phyloP scores from a whole-genome alignment of 75 land plant genomes.

The Picea glauca region DNA sequence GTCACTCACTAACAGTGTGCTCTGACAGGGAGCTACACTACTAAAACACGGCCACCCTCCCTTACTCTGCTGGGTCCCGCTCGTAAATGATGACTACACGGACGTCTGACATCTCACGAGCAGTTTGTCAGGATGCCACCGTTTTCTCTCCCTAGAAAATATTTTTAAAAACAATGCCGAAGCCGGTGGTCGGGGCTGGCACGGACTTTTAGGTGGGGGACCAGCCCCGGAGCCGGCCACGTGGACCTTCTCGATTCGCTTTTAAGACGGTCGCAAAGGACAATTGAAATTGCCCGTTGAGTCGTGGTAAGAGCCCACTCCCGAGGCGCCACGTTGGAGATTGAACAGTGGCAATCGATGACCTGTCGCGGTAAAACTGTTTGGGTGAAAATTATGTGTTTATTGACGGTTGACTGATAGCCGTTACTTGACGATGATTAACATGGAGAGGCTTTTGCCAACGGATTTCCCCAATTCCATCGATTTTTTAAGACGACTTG shows the following conservation, averaged over 20 bases:
- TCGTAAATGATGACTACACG: neutral
- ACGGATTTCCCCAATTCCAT: too few relatives aligned
- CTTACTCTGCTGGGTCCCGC: neutral
- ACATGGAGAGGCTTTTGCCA: too few relatives aligned
- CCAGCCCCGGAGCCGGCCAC: neutral
- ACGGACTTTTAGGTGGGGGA: conserved; percentile 8
- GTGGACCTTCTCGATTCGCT: neutral
- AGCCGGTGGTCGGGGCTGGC: neutral
- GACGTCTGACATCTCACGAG: conserved; percentile 6
- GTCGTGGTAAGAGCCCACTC: too few relatives aligned
- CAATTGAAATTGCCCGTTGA: neutral
- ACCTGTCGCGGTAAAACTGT: neutral
- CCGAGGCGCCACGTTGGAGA: too few relatives aligned
- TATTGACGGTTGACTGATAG: neutral
- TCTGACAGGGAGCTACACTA: too few relatives aligned
- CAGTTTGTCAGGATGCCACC: neutral
- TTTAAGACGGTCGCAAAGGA: neutral
- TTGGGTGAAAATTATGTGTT: neutral
- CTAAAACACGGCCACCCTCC: too few relatives aligned
- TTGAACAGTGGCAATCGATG: neutral
- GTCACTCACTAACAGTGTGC: too few relatives aligned
- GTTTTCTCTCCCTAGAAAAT: neutral
- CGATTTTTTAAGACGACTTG: too few relatives aligned
- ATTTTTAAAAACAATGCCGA: neutral
- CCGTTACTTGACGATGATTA: neutral